These are phyloP conservation scores for Mikania micrantha DNA, from an alignment of 129 eudicot species.

Conservation along the genomic window DNA sequence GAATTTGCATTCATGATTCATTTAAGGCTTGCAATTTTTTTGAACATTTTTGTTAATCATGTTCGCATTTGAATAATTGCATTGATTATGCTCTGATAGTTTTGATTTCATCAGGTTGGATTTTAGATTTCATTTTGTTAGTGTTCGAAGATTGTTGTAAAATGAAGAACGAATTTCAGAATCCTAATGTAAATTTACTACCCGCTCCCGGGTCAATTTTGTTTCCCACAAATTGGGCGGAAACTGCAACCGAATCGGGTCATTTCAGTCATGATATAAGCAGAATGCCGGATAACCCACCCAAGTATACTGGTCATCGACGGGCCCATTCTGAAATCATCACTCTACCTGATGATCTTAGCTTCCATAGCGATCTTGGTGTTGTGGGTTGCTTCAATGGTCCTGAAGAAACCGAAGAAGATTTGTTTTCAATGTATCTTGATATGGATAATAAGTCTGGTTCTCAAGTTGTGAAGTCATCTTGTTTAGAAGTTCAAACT, in stretches of 20 bases:
- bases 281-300: conserved; percentile 77
- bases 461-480: conserved; percentile 36
- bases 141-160: not conserved
- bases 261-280: conserved; percentile 56
- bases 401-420: conserved; percentile 68
- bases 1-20: conserved; percentile 6
- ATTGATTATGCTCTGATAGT: too few species aligned
- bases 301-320: conserved; percentile 59
- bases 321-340: conserved; percentile 78
- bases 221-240: conserved; percentile 35
- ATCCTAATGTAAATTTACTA: conserved; percentile 23
- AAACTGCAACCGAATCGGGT: conserved; percentile 23
- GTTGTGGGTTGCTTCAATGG: conserved; percentile 68
- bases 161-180: conserved; percentile 35
- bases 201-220: conserved; percentile 40
- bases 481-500: conserved; percentile 12
- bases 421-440: conserved; percentile 55
- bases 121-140: too few species aligned
- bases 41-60: not conserved
- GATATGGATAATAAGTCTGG: conserved; percentile 46
- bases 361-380: conserved; percentile 79
- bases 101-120: too few species aligned
- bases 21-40: too few species aligned
- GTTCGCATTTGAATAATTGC: not conserved
- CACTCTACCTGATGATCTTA: conserved; percentile 78